Evolutionary conservation across 768 basidiomycete species (phyloP), one percentile per base, ranked within the genome.

Genomic region (Lactarius akahatsu): DNA sequence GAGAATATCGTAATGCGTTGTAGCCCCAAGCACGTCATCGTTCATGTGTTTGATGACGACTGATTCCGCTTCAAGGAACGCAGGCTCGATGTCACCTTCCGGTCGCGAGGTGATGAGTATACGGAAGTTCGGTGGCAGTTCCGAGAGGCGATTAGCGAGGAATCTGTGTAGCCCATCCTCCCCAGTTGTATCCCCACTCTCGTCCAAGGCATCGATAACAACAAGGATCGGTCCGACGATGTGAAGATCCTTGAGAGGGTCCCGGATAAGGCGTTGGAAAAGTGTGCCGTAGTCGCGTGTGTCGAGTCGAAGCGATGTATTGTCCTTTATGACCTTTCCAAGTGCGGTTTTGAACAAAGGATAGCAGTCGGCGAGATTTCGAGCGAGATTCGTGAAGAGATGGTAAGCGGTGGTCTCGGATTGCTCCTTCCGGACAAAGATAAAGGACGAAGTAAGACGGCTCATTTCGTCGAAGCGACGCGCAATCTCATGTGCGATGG

Each of bases 81-180:
- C 41, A 4, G 58, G 11, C 15, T 43, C 40, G 58, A 59, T 41
- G 9, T 18, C 40, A 16, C n/a, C 11, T 18, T 57, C 56, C 3
- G 56, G 56, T 13, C 56, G 56, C n/a, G 56, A 57, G 8, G 56
- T 41, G 58, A 59, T 59, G 9, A 59, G 40, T 28, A 59, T 26
- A 28, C 58, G 58, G 58, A 59, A 59, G 40, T 59, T 59, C 13
- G 58, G 18, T 1, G 58, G 58, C 4, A 59, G 58, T 43, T 43
- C 16, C 32, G 32, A 57, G 10, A 57, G 56, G 56, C n/a, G 18
- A 3, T 34, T 4, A 3, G 56, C 56, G 30, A 57, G 56, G n/a
- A 57, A 57, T 36, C 18, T n/a, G n/a, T 57, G 56, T 4, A 57
- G 1, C 8, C 38, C 38, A 11, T 30, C 9, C 16, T 40, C 13